Conservation (phyloP, 495 filamentous ascomycete genomes). For the Neurospora terricola region DNA sequence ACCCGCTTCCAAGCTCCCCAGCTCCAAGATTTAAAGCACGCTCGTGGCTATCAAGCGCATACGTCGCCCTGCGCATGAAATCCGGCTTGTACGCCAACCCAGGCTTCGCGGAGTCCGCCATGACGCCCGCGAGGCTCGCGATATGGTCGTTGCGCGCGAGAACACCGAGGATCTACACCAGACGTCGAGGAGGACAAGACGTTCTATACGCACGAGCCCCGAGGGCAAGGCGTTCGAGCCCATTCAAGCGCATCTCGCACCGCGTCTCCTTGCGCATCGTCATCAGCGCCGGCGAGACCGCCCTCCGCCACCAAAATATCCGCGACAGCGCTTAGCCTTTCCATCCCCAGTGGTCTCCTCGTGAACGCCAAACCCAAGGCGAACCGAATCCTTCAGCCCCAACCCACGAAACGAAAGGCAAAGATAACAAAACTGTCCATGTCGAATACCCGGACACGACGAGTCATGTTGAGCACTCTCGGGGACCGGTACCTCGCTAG, state of each 20-base stretch:
- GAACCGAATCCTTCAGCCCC: not conserved
- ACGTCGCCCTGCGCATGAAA: not conserved
- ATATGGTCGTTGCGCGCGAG: not conserved
- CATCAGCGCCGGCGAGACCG: not conserved
- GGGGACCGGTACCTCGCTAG: not conserved
- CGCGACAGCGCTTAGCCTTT: not conserved
- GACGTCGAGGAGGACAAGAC: not conserved
- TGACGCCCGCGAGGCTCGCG: not conserved
- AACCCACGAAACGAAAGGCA: not conserved
- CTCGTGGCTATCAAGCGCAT: not conserved
- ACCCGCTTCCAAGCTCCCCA: not conserved
- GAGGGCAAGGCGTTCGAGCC: not conserved
- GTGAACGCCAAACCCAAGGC: not conserved
- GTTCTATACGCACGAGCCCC: not conserved
- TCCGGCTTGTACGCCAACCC: not conserved
- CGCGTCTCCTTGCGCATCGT: not conserved
- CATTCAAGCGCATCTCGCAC: not conserved
- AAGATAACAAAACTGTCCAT: not conserved
- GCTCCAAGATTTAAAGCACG: not conserved
- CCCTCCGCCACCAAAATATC: not conserved
- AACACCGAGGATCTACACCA: not conserved
- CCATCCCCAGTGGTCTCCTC: not conserved
- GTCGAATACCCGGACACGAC: not conserved
- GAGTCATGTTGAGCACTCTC: not conserved
- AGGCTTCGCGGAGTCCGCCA: not conserved